phyloP scores from a whole-genome alignment of 352 stramenopile genomes.

The Peronosclerospora sorghi region DNA sequence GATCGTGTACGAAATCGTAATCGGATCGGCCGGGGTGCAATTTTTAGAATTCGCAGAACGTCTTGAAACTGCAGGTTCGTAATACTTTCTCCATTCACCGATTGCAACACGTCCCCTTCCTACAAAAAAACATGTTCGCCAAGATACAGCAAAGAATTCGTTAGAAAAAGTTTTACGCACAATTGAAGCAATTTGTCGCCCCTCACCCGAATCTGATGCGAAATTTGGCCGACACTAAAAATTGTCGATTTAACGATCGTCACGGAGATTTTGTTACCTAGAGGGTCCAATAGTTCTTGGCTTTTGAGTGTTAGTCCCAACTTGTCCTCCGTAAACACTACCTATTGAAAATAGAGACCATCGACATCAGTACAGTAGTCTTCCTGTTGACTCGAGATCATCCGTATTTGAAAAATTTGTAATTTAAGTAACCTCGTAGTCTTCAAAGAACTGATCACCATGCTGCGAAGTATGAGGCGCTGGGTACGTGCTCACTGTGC shows the following conservation, averaged over 20 bases:
- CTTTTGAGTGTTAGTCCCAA: slow-evolving; percentile 43
- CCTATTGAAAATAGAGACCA: slow-evolving; percentile 12
- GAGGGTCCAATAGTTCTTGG: slow-evolving; percentile 17
- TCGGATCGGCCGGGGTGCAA: slow-evolving; percentile 52
- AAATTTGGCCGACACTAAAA: slow-evolving; percentile 32
- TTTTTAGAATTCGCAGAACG: slow-evolving; percentile 56
- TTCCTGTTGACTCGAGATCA: background rate
- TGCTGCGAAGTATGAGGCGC: slow-evolving; percentile 1
- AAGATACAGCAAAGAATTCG: too few species aligned
- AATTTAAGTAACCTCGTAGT: slow-evolving; percentile 20
- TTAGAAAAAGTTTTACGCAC: too few species aligned
- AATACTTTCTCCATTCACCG: slow-evolving; percentile 61
- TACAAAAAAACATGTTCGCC: slow-evolving; percentile 6
- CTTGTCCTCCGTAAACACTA: slow-evolving; percentile 49
- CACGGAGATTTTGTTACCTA: slow-evolving; percentile 14
- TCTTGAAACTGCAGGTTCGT: slow-evolving; percentile 50
- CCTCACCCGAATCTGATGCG: slow-evolving; percentile 43
- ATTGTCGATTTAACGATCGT: slow-evolving; percentile 50
- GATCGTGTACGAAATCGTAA: slow-evolving; percentile 40
- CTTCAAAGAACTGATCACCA: slow-evolving; percentile 22
- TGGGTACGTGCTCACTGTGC: slow-evolving; percentile 16
- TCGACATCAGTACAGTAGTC: background rate
- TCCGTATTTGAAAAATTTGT: background rate
- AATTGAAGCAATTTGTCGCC: too few species aligned
- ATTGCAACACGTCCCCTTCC: slow-evolving; percentile 62